Conservation (phyloP, 108 stramenopile species). For the Epipyxis sp. region DNA sequence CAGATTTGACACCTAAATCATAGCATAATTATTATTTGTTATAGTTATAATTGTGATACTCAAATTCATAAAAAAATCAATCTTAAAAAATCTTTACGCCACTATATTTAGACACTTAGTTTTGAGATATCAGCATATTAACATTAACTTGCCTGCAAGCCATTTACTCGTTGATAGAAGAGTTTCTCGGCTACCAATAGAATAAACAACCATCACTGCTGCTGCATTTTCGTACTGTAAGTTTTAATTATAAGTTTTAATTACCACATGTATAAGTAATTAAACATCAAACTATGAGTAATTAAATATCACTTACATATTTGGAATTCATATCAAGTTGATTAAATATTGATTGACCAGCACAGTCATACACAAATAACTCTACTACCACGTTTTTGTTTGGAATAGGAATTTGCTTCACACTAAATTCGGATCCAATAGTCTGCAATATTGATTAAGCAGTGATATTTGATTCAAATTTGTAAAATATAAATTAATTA, state of each 20-base stretch:
- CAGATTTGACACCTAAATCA: slow-evolving; percentile 8
- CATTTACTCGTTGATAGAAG: slow-evolving; percentile 53
- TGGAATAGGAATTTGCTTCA: slow-evolving; percentile 49
- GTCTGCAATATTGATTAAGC: background rate
- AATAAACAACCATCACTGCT: slow-evolving; percentile 50
- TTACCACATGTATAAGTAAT: background rate
- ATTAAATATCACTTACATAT: slow-evolving; percentile 14
- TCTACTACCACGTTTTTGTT: slow-evolving; percentile 54
- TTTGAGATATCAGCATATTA: background rate
- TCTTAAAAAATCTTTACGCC: too few species aligned
- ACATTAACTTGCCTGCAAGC: slow-evolving; percentile 47
- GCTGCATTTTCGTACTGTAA: slow-evolving; percentile 50
- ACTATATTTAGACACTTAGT: too few species aligned
- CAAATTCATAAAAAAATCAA: too few species aligned
- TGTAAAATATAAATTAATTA: background rate
- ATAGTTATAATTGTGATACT: background rate
- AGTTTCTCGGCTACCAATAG: slow-evolving; percentile 44
- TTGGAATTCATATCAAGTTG: slow-evolving; percentile 39
- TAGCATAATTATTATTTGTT: background rate
- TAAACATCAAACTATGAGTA: background rate
- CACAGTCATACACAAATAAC: slow-evolving; percentile 57
- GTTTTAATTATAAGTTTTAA: slow-evolving; percentile 7
- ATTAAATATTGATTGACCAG: slow-evolving; percentile 58
- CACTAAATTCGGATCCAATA: slow-evolving; percentile 27
- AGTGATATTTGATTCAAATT: background rate